These are phyloP conservation scores for Fagus crenata DNA, from an alignment of 306 rosid species.

Conservation along the genomic window DNA sequence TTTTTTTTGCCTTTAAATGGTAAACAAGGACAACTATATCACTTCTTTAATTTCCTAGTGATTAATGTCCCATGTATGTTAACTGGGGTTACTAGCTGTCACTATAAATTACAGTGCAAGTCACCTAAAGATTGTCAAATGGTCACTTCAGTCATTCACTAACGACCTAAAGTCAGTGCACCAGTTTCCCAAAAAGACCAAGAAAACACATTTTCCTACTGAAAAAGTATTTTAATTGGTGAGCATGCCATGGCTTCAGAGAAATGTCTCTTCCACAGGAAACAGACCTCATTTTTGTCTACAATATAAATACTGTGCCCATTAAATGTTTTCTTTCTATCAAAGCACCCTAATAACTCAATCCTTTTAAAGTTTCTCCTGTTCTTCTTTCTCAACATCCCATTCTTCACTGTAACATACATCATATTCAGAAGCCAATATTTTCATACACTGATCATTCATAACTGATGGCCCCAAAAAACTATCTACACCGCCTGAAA, in stretches of 20 bases:
- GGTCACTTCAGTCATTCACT: slow-evolving; percentile 32
- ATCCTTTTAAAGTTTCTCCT: slow-evolving; percentile 33
- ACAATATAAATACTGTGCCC: slow-evolving; percentile 1
- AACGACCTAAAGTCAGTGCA: slow-evolving; percentile 36
- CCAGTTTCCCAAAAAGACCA: slow-evolving; percentile 52
- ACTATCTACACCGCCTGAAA: slow-evolving; percentile 41
- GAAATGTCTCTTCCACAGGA: slow-evolving; percentile 51
- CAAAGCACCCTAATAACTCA: slow-evolving; percentile 6
- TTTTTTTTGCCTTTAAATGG: too few relatives aligned
- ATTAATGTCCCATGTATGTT: too few relatives aligned
- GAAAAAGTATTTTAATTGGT: slow-evolving; percentile 42
- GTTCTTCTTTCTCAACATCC: slow-evolving; percentile 25
- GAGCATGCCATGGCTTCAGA: slow-evolving; percentile 47
- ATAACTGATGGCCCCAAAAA: slow-evolving; percentile 49
- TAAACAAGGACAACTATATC: too few relatives aligned
- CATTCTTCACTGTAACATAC: slow-evolving; percentile 44
- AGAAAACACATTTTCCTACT: slow-evolving; percentile 28
- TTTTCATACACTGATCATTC: neutral
- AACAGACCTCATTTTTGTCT: slow-evolving; percentile 49
- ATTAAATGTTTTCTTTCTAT: slow-evolving; percentile 5
- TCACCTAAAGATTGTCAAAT: slow-evolving; percentile 33
- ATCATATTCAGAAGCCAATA: slow-evolving; percentile 39
- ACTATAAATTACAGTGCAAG: neutral
- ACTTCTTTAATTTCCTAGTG: too few relatives aligned
- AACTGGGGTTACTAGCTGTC: neutral